Conservation (phyloP, 73 alveolate species). For the Paramecium biaurelia region DNA sequence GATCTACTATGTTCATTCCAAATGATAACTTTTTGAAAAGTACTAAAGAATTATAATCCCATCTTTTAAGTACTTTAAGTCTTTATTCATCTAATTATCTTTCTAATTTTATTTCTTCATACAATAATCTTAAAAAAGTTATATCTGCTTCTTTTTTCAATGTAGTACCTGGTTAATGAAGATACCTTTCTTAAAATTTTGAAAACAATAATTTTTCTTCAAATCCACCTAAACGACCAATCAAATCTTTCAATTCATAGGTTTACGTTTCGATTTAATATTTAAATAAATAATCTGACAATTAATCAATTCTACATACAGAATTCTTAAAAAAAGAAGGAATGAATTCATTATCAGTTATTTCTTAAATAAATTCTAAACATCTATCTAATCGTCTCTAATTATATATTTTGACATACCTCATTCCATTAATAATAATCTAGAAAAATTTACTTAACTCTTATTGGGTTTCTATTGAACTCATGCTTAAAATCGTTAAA, state of each 20-base stretch:
- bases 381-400: not conserved
- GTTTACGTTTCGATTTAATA: not conserved
- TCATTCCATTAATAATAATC: not conserved
- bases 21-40: not conserved
- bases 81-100: constrained; percentile 11
- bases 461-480: not conserved
- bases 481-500: not conserved
- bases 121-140: not conserved
- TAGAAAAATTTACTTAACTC: not conserved
- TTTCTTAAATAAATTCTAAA: not conserved
- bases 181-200: not conserved
- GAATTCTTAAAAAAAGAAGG: not conserved
- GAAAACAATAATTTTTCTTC: not conserved
- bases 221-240: no score
- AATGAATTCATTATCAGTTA: not conserved
- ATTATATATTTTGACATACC: not conserved
- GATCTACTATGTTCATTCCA: not conserved
- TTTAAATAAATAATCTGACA: not conserved
- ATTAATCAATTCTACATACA: not conserved
- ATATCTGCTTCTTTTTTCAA: not conserved
- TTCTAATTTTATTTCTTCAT: constrained; percentile 28
- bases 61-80: not conserved
- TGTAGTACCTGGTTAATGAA: no score
- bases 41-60: not conserved
- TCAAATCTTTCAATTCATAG: not conserved